These are phyloP conservation scores for Litsea cubeba DNA, from an alignment of 164 flowering plant genomes.

Conservation along the genomic window DNA sequence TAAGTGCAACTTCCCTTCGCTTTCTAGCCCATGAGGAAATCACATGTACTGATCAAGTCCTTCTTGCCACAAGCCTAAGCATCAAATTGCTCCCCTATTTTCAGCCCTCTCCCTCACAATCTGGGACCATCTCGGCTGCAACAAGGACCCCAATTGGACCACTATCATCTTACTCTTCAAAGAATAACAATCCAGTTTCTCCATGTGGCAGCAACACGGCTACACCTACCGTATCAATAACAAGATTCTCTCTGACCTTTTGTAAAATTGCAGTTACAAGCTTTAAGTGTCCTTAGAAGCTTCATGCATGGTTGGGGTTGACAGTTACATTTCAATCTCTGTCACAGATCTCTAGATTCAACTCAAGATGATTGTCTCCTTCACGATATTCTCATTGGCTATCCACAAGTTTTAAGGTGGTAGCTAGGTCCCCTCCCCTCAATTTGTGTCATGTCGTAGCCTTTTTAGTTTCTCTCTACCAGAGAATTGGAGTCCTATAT, in stretches of 20 bases:
- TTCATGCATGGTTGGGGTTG: not conserved
- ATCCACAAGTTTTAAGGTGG: not conserved
- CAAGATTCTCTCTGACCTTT: not conserved
- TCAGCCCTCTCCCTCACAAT: not conserved
- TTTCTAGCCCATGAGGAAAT: conserved; percentile 8
- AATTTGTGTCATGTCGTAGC: conserved; percentile 2
- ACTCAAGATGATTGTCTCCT: not conserved
- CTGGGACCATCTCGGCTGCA: conserved; percentile 6
- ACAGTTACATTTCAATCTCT: not conserved
- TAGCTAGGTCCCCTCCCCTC: conserved; percentile 14
- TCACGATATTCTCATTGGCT: not conserved
- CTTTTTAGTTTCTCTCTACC: not conserved
- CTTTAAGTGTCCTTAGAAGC: not conserved
- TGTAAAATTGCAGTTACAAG: not conserved
- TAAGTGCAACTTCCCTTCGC: not conserved
- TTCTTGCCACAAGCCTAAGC: not conserved
- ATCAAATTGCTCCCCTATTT: not conserved
- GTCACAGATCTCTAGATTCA: not conserved
- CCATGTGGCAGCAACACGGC: too few relatives aligned
- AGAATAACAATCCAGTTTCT: not conserved
- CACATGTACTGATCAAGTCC: conserved; percentile 7
- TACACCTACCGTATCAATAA: not conserved
- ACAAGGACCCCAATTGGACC: conserved; percentile 13
- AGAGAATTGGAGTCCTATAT: not conserved
- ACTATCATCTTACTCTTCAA: conserved; percentile 5